Base-by-base conservation (phyloP, 2,329 filamentous ascomycete species). In the Sarocladium brachiariae region DNA sequence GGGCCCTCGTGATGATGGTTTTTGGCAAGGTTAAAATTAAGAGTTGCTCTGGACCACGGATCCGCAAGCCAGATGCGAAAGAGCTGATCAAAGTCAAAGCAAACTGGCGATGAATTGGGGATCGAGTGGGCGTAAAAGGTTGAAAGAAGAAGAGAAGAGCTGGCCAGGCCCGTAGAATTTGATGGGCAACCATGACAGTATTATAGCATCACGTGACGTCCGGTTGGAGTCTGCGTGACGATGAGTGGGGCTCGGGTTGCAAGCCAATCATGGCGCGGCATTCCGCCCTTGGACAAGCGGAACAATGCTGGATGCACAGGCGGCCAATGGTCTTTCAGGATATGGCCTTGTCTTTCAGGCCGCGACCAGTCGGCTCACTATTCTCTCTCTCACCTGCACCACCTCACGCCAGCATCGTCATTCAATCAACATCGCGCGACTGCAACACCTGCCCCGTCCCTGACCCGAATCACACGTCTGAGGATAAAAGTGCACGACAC, bases 1-100 rank as follows among this genome's bases (percentile, higher is more conserved):
- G 76, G 78, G 78, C 78, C 77, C 79, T 83, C 79, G 76, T 80
- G 78, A 80, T 74, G 69, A 83, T 81, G 79, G 79, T 83, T 82
- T 83, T 83, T 75, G 72, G 71, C 76, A 81, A 80, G 71, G 76
- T 76, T 73, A 65, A 67, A n/a, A n/a, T n/a, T 63, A 57, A 64
- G 66, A 66, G 66, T 77, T 71, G 57, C 63, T 83, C 78, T 82
- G 63, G 78, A 80, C 78, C 70, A 75, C 73, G 68, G 66, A 74
- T 73, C 70, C 68, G n/a, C 68, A 66, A 73, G 71, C 66, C 77
- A 77, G 74, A 61, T 65, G 63, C 64, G 61, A 66, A 58, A 58
- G 55, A 50, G 50, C 57, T 61, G 57, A 63, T 53, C 57, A 59
- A 52, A 60, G 58, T 61, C 58, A 59, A 56, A 57, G 59, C 57